Conservation (phyloP, 1,284 basidiomycete species). For the Apiotrichum sp. region DNA sequence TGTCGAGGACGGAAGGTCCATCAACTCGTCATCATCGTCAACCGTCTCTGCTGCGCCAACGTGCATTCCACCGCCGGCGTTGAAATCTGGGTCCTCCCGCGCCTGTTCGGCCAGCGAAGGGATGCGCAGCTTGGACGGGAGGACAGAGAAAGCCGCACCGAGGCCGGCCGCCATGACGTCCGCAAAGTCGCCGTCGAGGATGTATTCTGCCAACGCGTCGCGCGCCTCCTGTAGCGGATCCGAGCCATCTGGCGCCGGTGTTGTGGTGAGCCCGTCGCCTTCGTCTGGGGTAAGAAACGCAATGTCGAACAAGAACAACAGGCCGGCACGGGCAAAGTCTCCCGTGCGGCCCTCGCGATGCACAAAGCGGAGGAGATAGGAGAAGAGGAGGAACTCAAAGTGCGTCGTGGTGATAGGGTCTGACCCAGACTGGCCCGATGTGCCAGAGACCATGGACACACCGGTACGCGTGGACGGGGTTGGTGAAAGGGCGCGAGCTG, state of each 20-base stretch:
- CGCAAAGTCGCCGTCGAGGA: slow-evolving; percentile 91
- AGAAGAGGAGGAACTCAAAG: slow-evolving; percentile 91
- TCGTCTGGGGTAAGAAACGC: slow-evolving; percentile 59
- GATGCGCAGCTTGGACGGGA: slow-evolving; percentile 69
- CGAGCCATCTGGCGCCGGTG: slow-evolving; percentile 24
- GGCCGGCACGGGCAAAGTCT: slow-evolving; percentile 84
- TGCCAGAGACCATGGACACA: not conserved
- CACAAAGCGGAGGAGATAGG: slow-evolving; percentile 89
- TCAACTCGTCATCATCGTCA: slow-evolving; percentile 49
- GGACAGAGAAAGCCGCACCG: slow-evolving; percentile 78
- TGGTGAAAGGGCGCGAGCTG: slow-evolving; percentile 6
- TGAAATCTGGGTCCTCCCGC: slow-evolving; percentile 51
- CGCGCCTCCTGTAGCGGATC: slow-evolving; percentile 76
- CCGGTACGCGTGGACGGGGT: slow-evolving; percentile 4
- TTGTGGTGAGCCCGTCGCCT: slow-evolving; percentile 22
- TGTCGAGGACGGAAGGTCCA: slow-evolving; percentile 54
- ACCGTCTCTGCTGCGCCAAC: slow-evolving; percentile 43
- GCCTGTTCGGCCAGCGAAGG: slow-evolving; percentile 53
- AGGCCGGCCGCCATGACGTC: slow-evolving; percentile 92
- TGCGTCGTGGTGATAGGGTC: slow-evolving; percentile 38
- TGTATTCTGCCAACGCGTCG: slow-evolving; percentile 81
- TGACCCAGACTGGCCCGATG: not conserved
- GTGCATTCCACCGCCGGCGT: slow-evolving; percentile 60
- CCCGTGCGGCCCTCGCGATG: slow-evolving; percentile 91
- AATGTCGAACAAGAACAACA: slow-evolving; percentile 88